Base-by-base conservation (phyloP, 257 asterid genomes). In the Leptodermis oblonga region DNA sequence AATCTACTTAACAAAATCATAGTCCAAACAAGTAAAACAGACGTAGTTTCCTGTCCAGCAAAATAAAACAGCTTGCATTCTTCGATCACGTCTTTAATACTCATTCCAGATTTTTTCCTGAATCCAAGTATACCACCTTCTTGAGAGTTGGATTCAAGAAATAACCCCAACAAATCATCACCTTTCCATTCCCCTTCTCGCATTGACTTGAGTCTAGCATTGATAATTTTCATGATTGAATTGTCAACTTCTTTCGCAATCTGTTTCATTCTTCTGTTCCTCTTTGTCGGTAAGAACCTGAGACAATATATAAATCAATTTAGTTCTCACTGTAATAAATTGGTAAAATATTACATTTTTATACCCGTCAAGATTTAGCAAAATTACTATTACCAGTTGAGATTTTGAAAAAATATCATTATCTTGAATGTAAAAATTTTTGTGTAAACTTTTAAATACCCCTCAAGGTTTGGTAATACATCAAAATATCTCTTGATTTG, bases 1-100 rank as follows among this genome's bases (percentile, higher is more conserved):
- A 4, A 14, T 23, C 56, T 45, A 11, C 70, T 15, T 30, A 65
- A 9, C 20, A 65, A 45, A n/a, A 65, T 8, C 70, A 65, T 45
- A 28, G 70, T 46, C 70, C 70, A 65, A 1, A 45, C 70, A 18
- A 65, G 70, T 4, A 65, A 30, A 3, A 18, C 70, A 5, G 70
- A 65, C 4, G 70, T 65, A 7, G 70, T 65, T 52, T 65, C 70
- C 5, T 65, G 70, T 8, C 70, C 70, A 3, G 46, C 70, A 46
- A 66, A 66, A 30, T 66, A 66, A 20, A 66, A 66, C 28, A 66
- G 31, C 28, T 66, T 66, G 59, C 70, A 66, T 11, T 66, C 70
- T 46, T 46, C 70, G 23, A 66, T 48, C 11, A 66, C 45, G 0
- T 66, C 70, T 23, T 18, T 0, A 51, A 48, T 66, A 12, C 43